phyloP scores from a whole-genome alignment of 2,329 filamentous ascomycete species.

The Venturia asperata region DNA sequence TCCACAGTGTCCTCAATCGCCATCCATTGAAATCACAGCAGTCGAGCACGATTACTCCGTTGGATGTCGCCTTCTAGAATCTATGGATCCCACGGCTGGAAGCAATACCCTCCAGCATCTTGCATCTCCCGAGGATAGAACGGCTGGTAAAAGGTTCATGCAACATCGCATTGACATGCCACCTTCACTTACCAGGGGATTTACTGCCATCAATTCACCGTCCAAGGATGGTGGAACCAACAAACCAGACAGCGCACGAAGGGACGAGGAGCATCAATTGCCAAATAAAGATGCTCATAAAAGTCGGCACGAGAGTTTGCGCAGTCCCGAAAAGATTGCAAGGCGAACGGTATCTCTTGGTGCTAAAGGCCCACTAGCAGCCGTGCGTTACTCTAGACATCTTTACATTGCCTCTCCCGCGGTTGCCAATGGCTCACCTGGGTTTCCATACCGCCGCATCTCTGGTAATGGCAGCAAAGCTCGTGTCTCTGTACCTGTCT shows the following conservation, averaged over 20 bases:
- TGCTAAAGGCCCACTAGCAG: background rate
- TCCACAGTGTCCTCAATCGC: background rate
- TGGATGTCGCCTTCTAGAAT: background rate
- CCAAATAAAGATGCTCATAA: background rate
- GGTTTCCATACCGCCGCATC: background rate
- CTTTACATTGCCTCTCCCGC: conserved; percentile 1
- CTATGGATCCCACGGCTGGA: background rate
- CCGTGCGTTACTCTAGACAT: background rate
- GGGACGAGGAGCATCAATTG: background rate
- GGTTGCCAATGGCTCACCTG: conserved; percentile 10
- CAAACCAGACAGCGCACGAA: background rate
- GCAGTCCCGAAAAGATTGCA: background rate
- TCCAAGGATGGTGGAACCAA: background rate
- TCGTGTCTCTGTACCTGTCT: background rate
- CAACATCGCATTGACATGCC: background rate
- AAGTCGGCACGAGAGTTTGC: background rate
- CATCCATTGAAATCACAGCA: background rate
- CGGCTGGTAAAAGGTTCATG: background rate
- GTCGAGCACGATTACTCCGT: background rate
- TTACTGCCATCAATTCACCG: conserved; percentile 5
- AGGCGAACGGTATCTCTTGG: background rate
- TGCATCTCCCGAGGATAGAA: background rate
- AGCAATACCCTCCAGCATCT: background rate
- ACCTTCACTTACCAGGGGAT: background rate
- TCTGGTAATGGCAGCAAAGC: background rate